Evolutionary conservation across 495 filamentous ascomycete genomes (phyloP).

Genomic region (Hypoxylon fuscum): DNA sequence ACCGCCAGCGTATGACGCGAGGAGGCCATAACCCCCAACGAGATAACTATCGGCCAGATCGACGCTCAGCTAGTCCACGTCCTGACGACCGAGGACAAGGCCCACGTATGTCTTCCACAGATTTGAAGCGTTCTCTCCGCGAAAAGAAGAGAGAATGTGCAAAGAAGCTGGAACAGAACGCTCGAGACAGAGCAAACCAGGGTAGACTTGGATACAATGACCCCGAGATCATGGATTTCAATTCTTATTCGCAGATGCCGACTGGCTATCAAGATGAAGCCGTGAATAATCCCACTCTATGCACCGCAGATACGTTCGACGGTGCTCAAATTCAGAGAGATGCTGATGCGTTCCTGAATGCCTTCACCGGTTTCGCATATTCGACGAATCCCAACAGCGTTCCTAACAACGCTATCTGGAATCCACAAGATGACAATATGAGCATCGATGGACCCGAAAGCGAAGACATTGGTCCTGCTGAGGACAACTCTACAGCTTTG

Average conservation of each 20-base stretch:
- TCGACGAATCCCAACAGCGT: too few relatives aligned
- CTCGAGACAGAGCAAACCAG: slow-evolving; percentile 20
- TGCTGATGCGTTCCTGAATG: slow-evolving; percentile 12
- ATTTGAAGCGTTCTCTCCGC: too few relatives aligned
- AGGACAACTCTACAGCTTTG: background rate
- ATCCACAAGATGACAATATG: slow-evolving; percentile 8
- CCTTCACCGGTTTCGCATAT: too few relatives aligned
- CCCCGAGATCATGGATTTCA: slow-evolving; percentile 5
- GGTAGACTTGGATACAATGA: slow-evolving; percentile 42
- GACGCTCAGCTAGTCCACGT: background rate
- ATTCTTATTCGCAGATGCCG: background rate
- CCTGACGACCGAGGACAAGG: background rate
- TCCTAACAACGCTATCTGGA: too few relatives aligned
- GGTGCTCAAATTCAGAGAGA: slow-evolving; percentile 1
- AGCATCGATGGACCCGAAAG: slow-evolving; percentile 1
- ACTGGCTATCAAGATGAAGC: background rate
- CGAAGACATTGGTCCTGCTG: background rate
- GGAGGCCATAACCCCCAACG: background rate
- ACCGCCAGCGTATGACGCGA: slow-evolving; percentile 16
- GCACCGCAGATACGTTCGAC: too few relatives aligned
- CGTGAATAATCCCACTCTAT: too few relatives aligned
- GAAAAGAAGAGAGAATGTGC: too few relatives aligned
- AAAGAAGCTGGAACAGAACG: too few relatives aligned
- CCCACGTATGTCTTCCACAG: too few relatives aligned
- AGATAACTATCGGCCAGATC: background rate